These are phyloP conservation scores for Cymbopogon flexuosus DNA, from an alignment of 202 grass and related monocot species.

Conservation along the genomic window DNA sequence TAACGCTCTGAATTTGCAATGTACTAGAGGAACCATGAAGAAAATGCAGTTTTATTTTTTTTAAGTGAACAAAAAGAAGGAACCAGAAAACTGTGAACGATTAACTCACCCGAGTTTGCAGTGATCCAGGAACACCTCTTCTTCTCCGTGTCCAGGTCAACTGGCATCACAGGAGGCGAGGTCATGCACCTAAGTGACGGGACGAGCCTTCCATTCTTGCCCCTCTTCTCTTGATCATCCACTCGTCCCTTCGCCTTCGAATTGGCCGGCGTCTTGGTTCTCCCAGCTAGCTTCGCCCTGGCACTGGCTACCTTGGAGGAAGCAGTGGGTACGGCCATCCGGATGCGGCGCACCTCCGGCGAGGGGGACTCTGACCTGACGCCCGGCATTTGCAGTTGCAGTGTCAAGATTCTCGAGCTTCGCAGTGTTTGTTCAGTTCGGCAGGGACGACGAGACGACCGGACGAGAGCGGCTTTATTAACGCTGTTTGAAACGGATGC, in stretches of 20 bases:
- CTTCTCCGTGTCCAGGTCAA: background rate
- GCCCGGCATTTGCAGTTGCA: conserved; percentile 17
- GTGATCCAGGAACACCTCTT: conserved; percentile 63
- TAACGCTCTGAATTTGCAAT: background rate
- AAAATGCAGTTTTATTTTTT: background rate
- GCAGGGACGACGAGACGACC: background rate
- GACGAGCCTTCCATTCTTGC: background rate
- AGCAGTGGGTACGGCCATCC: background rate
- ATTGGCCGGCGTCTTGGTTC: background rate
- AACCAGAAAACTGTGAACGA: background rate
- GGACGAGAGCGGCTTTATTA: conserved; percentile 18
- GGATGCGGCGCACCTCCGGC: conserved; percentile 15
- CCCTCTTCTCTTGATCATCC: background rate
- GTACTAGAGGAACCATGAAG: background rate
- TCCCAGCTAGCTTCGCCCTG: background rate
- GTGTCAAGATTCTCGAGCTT: background rate
- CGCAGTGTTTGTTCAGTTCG: background rate
- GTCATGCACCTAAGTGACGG: background rate
- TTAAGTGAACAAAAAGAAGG: background rate
- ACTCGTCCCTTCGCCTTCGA: background rate
- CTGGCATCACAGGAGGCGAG: background rate
- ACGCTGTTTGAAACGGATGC: conserved; percentile 11
- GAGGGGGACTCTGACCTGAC: background rate
- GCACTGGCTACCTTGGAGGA: background rate
- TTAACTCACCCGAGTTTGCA: conserved; percentile 36